These are phyloP conservation scores for Gaeumannomyces sp. DNA, from an alignment of 2,329 filamentous ascomycete genomes.

Conservation along the genomic window DNA sequence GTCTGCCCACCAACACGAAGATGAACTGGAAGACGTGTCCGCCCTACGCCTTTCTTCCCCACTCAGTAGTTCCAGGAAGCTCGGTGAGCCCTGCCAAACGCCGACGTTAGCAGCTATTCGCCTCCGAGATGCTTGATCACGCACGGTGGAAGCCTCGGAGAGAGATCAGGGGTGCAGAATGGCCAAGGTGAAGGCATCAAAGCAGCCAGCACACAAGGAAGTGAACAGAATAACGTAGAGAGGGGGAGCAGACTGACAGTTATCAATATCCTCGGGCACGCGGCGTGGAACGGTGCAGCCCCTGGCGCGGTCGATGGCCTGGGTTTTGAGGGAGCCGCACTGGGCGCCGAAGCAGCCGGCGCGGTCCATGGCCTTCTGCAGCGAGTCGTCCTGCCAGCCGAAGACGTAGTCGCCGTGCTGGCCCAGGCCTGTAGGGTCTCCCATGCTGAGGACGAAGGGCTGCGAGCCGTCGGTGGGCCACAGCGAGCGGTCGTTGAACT, in stretches of 20 bases:
- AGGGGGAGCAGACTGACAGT: slow-evolving; percentile 24
- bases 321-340: slow-evolving; percentile 27
- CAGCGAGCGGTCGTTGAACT: slow-evolving; percentile 29
- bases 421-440: slow-evolving; percentile 33
- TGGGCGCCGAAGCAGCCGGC: slow-evolving; percentile 36
- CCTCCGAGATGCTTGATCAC: no score
- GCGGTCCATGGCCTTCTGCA: slow-evolving; percentile 32
- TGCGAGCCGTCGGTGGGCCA: slow-evolving; percentile 33
- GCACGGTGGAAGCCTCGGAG: neutral
- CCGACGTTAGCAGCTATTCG: neutral
- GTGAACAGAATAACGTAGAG: neutral
- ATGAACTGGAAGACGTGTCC: no score
- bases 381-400: slow-evolving; percentile 31
- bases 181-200: neutral
- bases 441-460: slow-evolving; percentile 29
- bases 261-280: slow-evolving; percentile 28
- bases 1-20: no score
- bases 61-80: neutral
- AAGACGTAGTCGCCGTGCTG: slow-evolving; percentile 38
- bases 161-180: neutral
- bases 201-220: neutral
- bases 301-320: slow-evolving; percentile 26
- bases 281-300: slow-evolving; percentile 24
- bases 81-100: slow-evolving; percentile 1
- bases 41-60: neutral